Evolutionary conservation across 352 stramenopile species (phyloP).

Genomic region (Blastocystis sp.): DNA sequence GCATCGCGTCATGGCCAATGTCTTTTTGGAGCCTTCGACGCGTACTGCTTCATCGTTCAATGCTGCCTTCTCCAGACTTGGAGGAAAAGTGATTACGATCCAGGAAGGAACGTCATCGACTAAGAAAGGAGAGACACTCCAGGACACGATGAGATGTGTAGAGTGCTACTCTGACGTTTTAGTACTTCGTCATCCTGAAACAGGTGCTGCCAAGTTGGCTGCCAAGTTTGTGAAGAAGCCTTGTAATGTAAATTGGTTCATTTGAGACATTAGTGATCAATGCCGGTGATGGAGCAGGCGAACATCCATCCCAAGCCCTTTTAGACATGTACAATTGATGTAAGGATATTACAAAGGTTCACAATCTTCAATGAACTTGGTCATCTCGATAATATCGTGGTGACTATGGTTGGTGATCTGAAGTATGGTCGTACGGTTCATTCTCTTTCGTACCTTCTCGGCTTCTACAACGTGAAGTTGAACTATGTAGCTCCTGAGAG

Average conservation of each 20-base stretch:
- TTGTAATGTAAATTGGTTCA: conserved; percentile 75
- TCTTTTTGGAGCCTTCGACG: conserved; percentile 97
- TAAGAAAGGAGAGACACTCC: conserved; percentile 94
- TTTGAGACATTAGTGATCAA: conserved; percentile 63
- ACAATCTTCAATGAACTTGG: conserved; percentile 77
- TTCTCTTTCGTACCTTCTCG: conserved; percentile 86
- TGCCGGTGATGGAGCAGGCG: conserved; percentile 83
- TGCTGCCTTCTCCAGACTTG: conserved; percentile 88
- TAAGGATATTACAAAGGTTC: conserved; percentile 69
- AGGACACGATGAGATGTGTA: conserved; percentile 89
- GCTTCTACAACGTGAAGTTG: conserved; percentile 79
- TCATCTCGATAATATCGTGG: conserved; percentile 75
- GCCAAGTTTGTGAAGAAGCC: conserved; percentile 76
- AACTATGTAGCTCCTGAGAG: conserved; percentile 80
- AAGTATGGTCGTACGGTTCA: conserved; percentile 97
- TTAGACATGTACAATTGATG: conserved; percentile 95
- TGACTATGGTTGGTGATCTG: conserved; percentile 94
- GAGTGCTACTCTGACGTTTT: conserved; percentile 89
- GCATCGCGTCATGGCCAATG: conserved; percentile 81
- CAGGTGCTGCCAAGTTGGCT: conserved; percentile 75
- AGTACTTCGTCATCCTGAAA: conserved; percentile 85
- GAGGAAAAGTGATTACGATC: conserved; percentile 84
- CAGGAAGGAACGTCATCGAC: conserved; percentile 83
- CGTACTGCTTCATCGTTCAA: conserved; percentile 94
- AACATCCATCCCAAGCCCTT: conserved; percentile 96